Base-by-base conservation (phyloP, 306 rosid species). In the Begonia masoniana region DNA sequence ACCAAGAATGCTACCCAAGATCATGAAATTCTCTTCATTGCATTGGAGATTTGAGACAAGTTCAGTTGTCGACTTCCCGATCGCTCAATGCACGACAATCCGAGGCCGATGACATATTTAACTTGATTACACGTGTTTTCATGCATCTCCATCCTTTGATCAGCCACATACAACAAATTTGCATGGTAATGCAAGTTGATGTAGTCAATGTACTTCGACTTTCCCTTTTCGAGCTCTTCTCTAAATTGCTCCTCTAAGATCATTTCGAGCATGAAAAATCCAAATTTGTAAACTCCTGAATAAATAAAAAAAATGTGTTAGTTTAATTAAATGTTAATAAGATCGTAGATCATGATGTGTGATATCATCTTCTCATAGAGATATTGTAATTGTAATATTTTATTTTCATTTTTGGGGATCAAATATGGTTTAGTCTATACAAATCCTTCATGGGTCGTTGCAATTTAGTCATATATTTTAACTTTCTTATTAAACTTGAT, bases 221-320 rank as follows among this genome's bases (percentile, higher is more conserved):
- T 81, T 4, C 54, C 74, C 41, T 23, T 58, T 24, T 64, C 61
- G 50, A 78, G 62, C 46, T 75, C 76, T 31, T 78, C 78, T 46
- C 71, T 47, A 16, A 42, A 62, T 52, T 41, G 59, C 55, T 13
- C 68, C 54, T 47, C 74, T 16, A 66, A 55, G 50, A 74, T 62
- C 69, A 81, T 61, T 63, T 84, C 80, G 10, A 84, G 61, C 35
- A 78, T 12, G 59, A 84, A 70, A 23, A 78, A 58, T 21, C 88
- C 94, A 49, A 84, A 70, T 57, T 72, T 74, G 53, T 63, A 24
- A 59, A 71, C 73, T 63, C 66, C 94, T 84, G 60, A 55, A 66
- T 46, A n/a, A 6, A 31, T 5, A 5, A 31, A 31, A 3, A 4
- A 7, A 31, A 31, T 0, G 39, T 31, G 9, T 31, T 31, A 7